phyloP scores from a whole-genome alignment of 2,329 filamentous ascomycete species.

The Trichoderma guizhouense region DNA sequence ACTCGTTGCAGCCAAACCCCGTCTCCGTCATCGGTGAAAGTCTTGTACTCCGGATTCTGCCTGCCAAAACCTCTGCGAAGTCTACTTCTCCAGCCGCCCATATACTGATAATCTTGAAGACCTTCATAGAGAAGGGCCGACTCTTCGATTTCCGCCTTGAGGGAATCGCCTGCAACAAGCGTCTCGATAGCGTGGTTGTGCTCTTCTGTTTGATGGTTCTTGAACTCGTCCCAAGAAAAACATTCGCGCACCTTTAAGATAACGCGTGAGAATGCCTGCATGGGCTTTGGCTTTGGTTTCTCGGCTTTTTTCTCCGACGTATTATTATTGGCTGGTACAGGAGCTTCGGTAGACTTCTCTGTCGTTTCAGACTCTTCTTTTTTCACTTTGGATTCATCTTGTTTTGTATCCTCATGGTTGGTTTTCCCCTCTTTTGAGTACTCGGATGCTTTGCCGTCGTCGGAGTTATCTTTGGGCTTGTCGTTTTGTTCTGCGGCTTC shows the following conservation, averaged over 20 bases:
- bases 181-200: slow-evolving; percentile 13
- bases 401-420: not conserved
- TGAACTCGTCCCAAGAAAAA: slow-evolving; percentile 8
- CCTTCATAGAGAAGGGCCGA: slow-evolving; percentile 2
- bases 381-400: not conserved
- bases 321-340: not conserved
- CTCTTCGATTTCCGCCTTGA: slow-evolving; percentile 10
- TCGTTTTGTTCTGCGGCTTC: not conserved
- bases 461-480: not conserved
- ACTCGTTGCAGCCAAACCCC: slow-evolving; percentile 11
- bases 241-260: not conserved
- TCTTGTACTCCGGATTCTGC: slow-evolving; percentile 9
- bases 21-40: not conserved
- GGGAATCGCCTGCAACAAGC: slow-evolving; percentile 8
- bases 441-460: not conserved
- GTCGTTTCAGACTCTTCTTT: not conserved
- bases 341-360: not conserved
- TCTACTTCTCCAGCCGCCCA: not conserved
- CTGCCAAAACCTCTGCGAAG: not conserved
- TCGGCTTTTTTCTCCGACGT: not conserved
- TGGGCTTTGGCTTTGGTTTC: slow-evolving; percentile 13
- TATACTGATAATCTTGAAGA: not conserved
- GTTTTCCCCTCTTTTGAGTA: not conserved
- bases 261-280: slow-evolving; percentile 10
- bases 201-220: slow-evolving; percentile 5